Conservation (phyloP, 345 rosid genomes). For the Melaleuca quinquenervia region DNA sequence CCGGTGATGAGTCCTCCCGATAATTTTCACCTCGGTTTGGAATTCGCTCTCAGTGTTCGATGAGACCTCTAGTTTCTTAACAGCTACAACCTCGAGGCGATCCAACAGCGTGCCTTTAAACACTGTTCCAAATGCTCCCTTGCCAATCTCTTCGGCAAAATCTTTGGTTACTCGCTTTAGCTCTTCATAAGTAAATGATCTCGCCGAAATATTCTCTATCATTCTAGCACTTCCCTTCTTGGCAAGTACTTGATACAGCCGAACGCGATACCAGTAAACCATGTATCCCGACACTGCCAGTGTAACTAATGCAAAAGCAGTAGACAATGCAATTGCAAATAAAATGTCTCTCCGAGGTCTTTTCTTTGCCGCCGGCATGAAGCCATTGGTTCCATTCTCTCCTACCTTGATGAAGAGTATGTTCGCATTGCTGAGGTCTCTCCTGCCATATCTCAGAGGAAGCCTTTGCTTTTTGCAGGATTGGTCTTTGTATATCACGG, state of each 20-base stretch:
- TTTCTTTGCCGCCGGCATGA: not conserved
- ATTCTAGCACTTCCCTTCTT: not conserved
- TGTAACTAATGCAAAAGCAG: not conserved
- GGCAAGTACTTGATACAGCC: not conserved
- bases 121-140: slow-evolving; percentile 10
- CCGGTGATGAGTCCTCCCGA: slow-evolving; percentile 18
- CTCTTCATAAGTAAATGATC: slow-evolving; percentile 4
- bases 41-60: slow-evolving; percentile 10
- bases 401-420: too few relatives aligned
- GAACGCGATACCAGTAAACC: not conserved
- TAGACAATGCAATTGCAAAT: not conserved
- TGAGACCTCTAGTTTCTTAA: slow-evolving; percentile 5
- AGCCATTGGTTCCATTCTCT: too few relatives aligned
- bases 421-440: too few relatives aligned
- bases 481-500: not conserved
- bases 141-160: slow-evolving; percentile 18
- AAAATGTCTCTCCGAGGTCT: not conserved
- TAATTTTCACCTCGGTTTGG: slow-evolving; percentile 10
- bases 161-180: slow-evolving; percentile 5
- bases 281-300: not conserved
- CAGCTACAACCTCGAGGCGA: not conserved
- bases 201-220: not conserved
- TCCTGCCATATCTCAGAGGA: not conserved
- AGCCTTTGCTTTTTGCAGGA: slow-evolving; percentile 6
- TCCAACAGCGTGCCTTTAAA: not conserved